phyloP scores from a whole-genome alignment of 129 eudicot genomes.

The Apium graveolens region DNA sequence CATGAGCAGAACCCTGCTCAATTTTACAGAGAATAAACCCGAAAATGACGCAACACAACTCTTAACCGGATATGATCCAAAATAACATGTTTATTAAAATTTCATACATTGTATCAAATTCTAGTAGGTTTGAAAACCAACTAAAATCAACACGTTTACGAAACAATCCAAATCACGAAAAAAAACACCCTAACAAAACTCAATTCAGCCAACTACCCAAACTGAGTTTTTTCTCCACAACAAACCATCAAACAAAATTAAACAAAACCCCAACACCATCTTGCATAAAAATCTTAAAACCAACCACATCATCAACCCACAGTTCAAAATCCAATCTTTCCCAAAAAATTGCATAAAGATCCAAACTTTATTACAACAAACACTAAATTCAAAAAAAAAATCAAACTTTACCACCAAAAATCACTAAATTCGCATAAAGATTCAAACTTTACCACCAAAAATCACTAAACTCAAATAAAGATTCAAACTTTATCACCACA shows the following conservation, averaged over 20 bases:
- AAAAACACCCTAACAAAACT: background rate
- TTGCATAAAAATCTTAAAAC: background rate
- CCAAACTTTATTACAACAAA: constrained; percentile 6
- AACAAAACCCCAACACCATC: background rate
- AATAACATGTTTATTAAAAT: too few species aligned
- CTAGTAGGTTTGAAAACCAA: background rate
- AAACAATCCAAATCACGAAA: background rate
- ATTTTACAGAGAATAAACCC: too few species aligned
- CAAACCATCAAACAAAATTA: background rate
- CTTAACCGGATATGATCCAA: background rate
- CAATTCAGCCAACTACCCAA: background rate
- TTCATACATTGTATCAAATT: background rate
- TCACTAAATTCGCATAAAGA: too few species aligned
- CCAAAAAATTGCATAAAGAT: constrained; percentile 7
- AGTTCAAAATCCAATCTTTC: background rate
- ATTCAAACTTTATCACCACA: constrained; percentile 8
- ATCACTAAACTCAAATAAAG: constrained; percentile 11
- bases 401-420: constrained; percentile 8
- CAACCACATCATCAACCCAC: background rate
- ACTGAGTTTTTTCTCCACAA: background rate
- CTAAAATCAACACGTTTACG: background rate
- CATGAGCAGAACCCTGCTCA: background rate
- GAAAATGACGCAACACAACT: background rate
- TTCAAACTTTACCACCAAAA: background rate
- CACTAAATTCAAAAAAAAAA: constrained; percentile 13